Evolutionary conservation across 352 stramenopile genomes (phyloP).

Genomic region (Thalassiosira hispida): DNA sequence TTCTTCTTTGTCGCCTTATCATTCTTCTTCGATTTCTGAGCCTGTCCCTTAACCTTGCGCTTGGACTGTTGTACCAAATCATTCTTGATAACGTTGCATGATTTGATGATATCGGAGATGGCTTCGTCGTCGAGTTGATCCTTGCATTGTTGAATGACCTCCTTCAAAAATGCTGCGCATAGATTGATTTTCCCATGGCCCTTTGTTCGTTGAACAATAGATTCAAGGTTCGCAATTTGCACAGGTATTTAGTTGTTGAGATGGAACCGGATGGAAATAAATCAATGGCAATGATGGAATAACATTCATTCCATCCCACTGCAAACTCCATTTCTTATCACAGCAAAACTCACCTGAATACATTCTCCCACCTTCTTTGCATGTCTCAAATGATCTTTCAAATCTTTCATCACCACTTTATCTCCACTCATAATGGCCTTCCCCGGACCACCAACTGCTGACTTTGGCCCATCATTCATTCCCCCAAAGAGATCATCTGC

Average conservation of each 20-base stretch:
- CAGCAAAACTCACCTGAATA: conserved; percentile 67
- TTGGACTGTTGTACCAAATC: conserved; percentile 83
- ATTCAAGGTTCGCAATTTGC: neutral
- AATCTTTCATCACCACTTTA: conserved; percentile 78
- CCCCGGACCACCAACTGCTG: neutral
- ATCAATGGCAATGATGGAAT: conserved; percentile 1
- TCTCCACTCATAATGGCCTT: conserved; percentile 60
- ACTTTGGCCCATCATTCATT: conserved; percentile 47
- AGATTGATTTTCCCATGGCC: conserved; percentile 80
- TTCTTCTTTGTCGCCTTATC: conserved; percentile 81
- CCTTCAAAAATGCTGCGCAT: conserved; percentile 78
- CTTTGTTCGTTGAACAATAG: conserved; percentile 45
- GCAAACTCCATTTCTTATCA: no score
- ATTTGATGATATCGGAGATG: conserved; percentile 85
- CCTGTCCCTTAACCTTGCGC: conserved; percentile 82
- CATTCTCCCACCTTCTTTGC: conserved; percentile 74
- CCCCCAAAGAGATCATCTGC: conserved; percentile 83
- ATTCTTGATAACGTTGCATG: conserved; percentile 86
- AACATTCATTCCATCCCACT: neutral
- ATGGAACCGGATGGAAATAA: neutral
- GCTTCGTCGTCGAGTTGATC: conserved; percentile 81
- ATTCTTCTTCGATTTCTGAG: conserved; percentile 83
- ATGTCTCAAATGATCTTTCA: conserved; percentile 86
- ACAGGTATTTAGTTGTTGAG: neutral
- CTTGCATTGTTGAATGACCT: conserved; percentile 81